Percentiles rank a stretch among this genome's conserved stretches.
Evolutionary conservation across 768 basidiomycete species (phyloP).

Genomic region (Calocera viscosa): DNA sequence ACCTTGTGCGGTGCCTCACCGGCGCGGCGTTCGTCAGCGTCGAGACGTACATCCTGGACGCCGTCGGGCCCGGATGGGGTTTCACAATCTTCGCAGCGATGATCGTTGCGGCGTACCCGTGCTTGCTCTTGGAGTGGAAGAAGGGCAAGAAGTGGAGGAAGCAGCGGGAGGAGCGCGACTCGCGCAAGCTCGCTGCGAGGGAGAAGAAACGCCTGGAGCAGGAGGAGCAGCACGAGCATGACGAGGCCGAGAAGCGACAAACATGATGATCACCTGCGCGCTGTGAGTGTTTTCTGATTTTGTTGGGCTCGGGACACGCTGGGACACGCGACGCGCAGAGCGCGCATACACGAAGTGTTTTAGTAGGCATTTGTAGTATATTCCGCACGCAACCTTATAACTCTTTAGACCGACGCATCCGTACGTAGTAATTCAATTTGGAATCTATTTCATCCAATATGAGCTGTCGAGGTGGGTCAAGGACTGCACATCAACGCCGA

Average conservation of each 20-base stretch:
- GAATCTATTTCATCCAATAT: too few relatives aligned
- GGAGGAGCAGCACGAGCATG: not conserved
- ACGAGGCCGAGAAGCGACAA: not conserved
- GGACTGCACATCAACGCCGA: too few relatives aligned
- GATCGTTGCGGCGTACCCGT: slow-evolving; percentile 12
- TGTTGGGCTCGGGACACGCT: too few relatives aligned
- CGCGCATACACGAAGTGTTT: not conserved
- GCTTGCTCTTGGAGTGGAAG: slow-evolving; percentile 7
- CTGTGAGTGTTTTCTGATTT: too few relatives aligned
- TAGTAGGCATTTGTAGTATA: not conserved
- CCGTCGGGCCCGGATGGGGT: slow-evolving; percentile 10
- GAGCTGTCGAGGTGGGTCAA: too few relatives aligned
- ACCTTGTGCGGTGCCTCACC: slow-evolving; percentile 18
- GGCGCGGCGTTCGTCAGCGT: slow-evolving; percentile 15
- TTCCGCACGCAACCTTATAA: not conserved
- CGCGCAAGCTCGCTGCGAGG: not conserved
- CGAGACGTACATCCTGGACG: slow-evolving; percentile 9
- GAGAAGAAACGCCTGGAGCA: not conserved
- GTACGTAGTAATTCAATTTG: too few relatives aligned
- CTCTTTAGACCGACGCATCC: not conserved
- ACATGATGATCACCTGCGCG: not conserved
- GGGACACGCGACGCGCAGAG: too few relatives aligned
- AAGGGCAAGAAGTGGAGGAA: not conserved
- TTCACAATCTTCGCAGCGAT: slow-evolving; percentile 11
- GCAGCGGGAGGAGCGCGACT: not conserved